Evolutionary conservation across 768 basidiomycete species (phyloP), one percentile per base, ranked within the genome.

Genomic region (Sporobolomyces pararoseus): DNA sequence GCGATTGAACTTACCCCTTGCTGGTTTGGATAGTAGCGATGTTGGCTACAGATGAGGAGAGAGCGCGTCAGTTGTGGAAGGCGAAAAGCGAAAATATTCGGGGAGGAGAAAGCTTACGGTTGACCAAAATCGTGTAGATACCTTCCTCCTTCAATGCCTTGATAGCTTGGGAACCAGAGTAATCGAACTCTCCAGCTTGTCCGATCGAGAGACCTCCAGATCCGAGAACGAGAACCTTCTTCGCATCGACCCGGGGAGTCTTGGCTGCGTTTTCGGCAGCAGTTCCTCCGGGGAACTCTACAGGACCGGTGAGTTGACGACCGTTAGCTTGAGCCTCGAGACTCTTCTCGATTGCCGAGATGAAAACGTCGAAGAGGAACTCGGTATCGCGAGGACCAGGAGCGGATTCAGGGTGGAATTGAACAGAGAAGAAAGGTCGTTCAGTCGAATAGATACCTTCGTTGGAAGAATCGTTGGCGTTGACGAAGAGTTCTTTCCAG

Each of bases 161-260:
- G 85, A 99, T 95, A 17, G 96, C 95, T 79, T 99, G 96, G 46
- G 92, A 95, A 71, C 96, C 96, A 0, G 96, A 98, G 82, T 99
- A 99, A 81, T 99, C 96, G 81, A 99, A 99, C 80, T 99, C 96
- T 75, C 96, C 96, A 0, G 96, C 96, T 79, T 99, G 96, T 58
- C 96, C 96, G 74, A 99, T 99, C 16, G 94, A 97, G 25, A 99
- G 83, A 72, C 96, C 96, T 34, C 96, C 96, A 9, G 95, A 97
- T 54, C 96, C 96, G 59, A 99, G 87, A 74, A 99, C 91, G 75
- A 99, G 84, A 63, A 99, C 94, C 81, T 99, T 99, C 76, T 85
- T 86, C 61, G 96, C 91, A 70, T 88, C 84, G 66, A 81, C 81
- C 27, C 79, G 72, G 3, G 82, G 59, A 88, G 89, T 49, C 84